A percentile compares a stretch with the other conserved stretches of the same genome.
Conservation (phyloP, 768 basidiomycete genomes). For the Piloderma croceum region DNA sequence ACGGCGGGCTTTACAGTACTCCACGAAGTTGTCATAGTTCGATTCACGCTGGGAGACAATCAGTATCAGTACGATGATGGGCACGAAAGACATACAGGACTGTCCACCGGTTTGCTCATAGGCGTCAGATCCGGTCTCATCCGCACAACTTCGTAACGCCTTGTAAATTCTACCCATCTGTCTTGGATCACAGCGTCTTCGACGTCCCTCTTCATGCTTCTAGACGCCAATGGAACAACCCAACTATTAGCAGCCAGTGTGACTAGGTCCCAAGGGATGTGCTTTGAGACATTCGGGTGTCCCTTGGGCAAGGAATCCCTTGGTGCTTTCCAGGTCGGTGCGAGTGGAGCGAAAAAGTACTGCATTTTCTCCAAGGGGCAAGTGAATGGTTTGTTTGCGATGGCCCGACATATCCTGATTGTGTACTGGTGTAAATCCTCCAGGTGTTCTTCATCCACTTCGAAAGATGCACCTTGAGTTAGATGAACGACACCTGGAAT, state of each 20-base stretch:
- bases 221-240: constrained; percentile 42
- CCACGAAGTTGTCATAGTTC: constrained; percentile 54
- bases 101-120: constrained; percentile 61
- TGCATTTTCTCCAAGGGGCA: constrained; percentile 49
- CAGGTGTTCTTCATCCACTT: constrained; percentile 41
- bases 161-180: constrained; percentile 68
- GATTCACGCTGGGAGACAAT: constrained; percentile 48
- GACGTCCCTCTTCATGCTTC: constrained; percentile 39
- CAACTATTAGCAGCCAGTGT: constrained; percentile 46
- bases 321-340: constrained; percentile 31
- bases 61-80: constrained; percentile 3
- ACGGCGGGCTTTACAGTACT: constrained; percentile 57
- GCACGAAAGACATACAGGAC: constrained; percentile 42
- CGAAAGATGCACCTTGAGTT: constrained; percentile 43
- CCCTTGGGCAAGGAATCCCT: constrained; percentile 16
- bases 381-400: constrained; percentile 65
- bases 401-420: constrained; percentile 50
- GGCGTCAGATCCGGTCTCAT: constrained; percentile 68
- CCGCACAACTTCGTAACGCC: constrained; percentile 53
- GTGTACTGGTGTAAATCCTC: constrained; percentile 56
- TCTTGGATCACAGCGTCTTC: constrained; percentile 71
- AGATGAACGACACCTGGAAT: constrained; percentile 38
- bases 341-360: constrained; percentile 66
- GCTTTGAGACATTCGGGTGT: constrained; percentile 34
- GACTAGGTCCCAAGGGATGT: constrained; percentile 63